A percentile compares a stretch with the other conserved stretches of the same genome.
Evolutionary conservation across 208 protist genomes (phyloP).

Genomic region (Herpetomonas tarakana): DNA sequence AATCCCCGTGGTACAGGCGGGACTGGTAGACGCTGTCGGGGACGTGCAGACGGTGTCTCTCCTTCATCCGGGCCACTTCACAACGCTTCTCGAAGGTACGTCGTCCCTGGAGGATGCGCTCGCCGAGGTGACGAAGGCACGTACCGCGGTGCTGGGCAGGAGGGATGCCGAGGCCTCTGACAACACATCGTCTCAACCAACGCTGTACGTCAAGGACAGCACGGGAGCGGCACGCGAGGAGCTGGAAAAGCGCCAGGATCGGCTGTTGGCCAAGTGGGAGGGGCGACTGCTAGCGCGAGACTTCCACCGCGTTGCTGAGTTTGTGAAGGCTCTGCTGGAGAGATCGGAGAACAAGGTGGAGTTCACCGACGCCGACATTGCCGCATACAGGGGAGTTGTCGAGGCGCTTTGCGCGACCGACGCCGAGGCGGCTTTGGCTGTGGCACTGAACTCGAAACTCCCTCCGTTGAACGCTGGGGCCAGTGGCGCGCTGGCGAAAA

Average conservation of each 20-base stretch:
- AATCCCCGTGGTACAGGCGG: neutral
- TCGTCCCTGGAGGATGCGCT: neutral
- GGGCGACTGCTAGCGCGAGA: constrained; percentile 37
- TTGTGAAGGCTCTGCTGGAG: constrained; percentile 18
- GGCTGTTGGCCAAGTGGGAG: constrained; percentile 42
- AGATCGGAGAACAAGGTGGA: neutral
- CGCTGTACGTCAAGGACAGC: constrained; percentile 42
- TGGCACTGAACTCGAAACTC: constrained; percentile 53
- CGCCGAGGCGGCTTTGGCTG: constrained; percentile 31
- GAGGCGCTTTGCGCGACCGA: constrained; percentile 43
- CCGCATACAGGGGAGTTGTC: constrained; percentile 53
- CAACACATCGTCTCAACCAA: no score
- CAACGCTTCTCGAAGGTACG: neutral
- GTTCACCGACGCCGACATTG: constrained; percentile 16
- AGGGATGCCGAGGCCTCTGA: no score
- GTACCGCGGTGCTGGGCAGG: no score
- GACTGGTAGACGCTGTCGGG: neutral
- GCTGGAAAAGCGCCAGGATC: constrained; percentile 32
- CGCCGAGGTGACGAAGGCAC: no score
- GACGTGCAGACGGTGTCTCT: neutral
- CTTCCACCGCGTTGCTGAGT: constrained; percentile 12
- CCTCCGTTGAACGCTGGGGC: constrained; percentile 33
- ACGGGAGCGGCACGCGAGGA: constrained; percentile 16
- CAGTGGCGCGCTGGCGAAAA: constrained; percentile 27
- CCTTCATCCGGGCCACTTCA: neutral